Conservation (phyloP, 2,329 filamentous ascomycete genomes). For the Colletotrichum tabaci region DNA sequence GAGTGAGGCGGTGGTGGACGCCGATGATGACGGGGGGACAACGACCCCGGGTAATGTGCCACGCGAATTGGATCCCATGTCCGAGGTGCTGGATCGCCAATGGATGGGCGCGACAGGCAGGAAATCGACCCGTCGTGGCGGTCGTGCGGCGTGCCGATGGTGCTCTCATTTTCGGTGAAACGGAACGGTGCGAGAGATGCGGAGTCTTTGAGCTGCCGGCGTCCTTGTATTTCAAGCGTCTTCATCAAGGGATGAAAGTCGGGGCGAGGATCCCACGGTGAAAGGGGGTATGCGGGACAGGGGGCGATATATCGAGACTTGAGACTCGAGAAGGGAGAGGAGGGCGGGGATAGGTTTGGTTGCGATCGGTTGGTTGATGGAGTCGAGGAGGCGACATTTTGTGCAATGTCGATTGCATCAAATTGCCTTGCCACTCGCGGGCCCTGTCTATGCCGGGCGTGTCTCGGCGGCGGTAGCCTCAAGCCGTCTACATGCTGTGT, state of each 20-base stretch:
- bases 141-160: conserved; percentile 13
- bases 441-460: conserved; percentile 22
- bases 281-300: background rate
- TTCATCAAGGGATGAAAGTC: conserved; percentile 9
- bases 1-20: background rate
- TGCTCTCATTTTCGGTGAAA: conserved; percentile 34
- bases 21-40: conserved; percentile 16
- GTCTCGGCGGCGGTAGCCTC: conserved; percentile 16
- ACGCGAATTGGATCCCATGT: conserved; percentile 28
- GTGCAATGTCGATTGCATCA: conserved; percentile 5
- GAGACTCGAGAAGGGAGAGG: background rate
- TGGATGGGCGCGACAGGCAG: conserved; percentile 24
- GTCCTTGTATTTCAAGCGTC: conserved; percentile 25
- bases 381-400: conserved; percentile 9
- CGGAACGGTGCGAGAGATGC: conserved; percentile 34
- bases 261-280: conserved; percentile 11
- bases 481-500: conserved; percentile 9
- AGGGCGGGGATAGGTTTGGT: background rate
- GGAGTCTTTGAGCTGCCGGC: conserved; percentile 35
- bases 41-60: conserved; percentile 26
- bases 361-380: background rate
- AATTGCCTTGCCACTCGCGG: conserved; percentile 19
- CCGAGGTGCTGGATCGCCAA: conserved; percentile 38
- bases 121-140: conserved; percentile 21
- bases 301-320: conserved; percentile 1